phyloP scores from a whole-genome alignment of 2,329 filamentous ascomycete genomes.

The Stagonosporopsis chrysanthemi region DNA sequence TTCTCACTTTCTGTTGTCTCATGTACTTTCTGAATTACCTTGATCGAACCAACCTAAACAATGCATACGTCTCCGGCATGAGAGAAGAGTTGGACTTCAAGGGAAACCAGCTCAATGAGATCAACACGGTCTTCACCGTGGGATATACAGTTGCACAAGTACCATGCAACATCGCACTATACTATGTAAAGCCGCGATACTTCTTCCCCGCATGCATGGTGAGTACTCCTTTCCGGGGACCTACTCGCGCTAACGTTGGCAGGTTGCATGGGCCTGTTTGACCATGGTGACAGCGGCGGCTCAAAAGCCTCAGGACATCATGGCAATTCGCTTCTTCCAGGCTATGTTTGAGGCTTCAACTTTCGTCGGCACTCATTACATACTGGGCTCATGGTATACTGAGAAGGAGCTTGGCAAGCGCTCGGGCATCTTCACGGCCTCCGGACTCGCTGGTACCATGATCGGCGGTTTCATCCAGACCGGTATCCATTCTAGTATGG shows the following conservation, averaged over 20 bases:
- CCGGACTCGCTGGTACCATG: constrained; percentile 67
- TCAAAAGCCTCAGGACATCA: constrained; percentile 62
- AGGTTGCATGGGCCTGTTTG: constrained; percentile 65
- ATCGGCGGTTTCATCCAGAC: constrained; percentile 69
- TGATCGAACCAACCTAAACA: constrained; percentile 53
- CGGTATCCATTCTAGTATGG: constrained; percentile 54
- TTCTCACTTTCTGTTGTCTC: constrained; percentile 69
- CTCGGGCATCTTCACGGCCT: constrained; percentile 67
- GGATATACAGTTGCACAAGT: constrained; percentile 63
- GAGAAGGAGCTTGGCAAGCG: constrained; percentile 68
- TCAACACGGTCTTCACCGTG: constrained; percentile 52
- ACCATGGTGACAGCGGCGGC: constrained; percentile 68
- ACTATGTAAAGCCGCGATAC: constrained; percentile 68
- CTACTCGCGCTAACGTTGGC: constrained; percentile 5
- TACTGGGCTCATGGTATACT: constrained; percentile 69
- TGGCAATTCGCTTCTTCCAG: constrained; percentile 64
- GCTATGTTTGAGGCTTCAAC: constrained; percentile 65
- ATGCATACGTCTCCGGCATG: constrained; percentile 55
- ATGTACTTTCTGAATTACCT: constrained; percentile 46
- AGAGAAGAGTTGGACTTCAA: constrained; percentile 50
- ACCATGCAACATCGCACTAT: constrained; percentile 58
- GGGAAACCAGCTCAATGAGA: constrained; percentile 55
- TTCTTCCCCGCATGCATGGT: constrained; percentile 71
- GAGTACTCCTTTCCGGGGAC: constrained; percentile 4
- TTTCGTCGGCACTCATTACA: constrained; percentile 65